Base-by-base conservation (phyloP, 2,329 filamentous ascomycete species). In the Lecanicillium sp. region DNA sequence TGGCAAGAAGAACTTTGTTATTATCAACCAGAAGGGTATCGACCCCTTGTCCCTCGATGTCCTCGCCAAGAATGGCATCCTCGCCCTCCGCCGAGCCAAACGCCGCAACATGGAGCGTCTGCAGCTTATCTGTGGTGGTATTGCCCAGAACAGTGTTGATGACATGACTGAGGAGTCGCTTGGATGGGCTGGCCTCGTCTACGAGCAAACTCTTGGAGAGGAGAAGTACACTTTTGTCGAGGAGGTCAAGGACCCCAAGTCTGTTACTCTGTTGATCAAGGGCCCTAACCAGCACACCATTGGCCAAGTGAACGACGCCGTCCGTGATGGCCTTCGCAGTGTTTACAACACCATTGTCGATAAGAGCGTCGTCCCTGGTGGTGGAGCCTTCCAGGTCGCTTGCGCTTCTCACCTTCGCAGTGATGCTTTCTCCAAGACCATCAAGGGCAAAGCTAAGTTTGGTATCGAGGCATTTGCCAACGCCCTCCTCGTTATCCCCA, bases 301-400 rank as follows among this genome's bases (percentile, higher is more conserved):
- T 60, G 83, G 87, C 12, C 93, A 98, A 69, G 90, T 98, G 62
- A 95, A 90, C 56, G 93, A 98, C 64, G 93, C 93, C 3, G 93
- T 97, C 37, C 83, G 93, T 46, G 93, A 98, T 64, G 93, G 93
- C 53, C 78, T 98, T 57, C 83, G 93, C 62, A 95, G 89, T 65
- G 93, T 97, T 42, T 97, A 96, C 80, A 98, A 98, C 76, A 95
- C 95, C 77, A 97, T 98, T 66, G 91, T 97, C n/a, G 93, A 98
- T 67, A 83, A 85, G 70, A 91, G 87, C 57, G 93, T 98, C 17
- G 89, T 98, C 21, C 93, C 93, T 2, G 93, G 93, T 50, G 93
- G 83, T 50, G 93, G 93, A 59, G 88, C 93, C 42, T 98, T 95
- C 81, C 93, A 98, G 69, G 84, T 98, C 38, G 90, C 93, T 26